A percentile compares a stretch with the other conserved stretches of the same genome.
Conservation (phyloP, 2,329 filamentous ascomycete species). For the Arthrobotrys sphaeroides region DNA sequence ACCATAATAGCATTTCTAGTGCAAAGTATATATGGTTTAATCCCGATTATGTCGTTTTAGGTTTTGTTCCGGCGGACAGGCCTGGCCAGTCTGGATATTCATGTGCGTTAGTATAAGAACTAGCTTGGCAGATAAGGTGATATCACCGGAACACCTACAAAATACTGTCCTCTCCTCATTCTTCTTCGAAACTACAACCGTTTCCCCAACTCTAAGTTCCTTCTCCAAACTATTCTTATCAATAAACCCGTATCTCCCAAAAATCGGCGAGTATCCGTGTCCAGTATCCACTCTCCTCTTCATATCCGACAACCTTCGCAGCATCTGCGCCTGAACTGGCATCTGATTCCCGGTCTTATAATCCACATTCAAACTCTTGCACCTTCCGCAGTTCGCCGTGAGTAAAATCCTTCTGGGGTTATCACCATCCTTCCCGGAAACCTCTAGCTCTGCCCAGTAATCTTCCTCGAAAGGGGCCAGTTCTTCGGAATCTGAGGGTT, state of each 20-base stretch:
- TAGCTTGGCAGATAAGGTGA: not conserved
- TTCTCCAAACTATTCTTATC: constrained; percentile 57
- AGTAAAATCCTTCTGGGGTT: constrained; percentile 64
- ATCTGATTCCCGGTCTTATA: constrained; percentile 72
- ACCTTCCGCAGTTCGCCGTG: constrained; percentile 76
- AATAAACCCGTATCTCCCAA: constrained; percentile 77
- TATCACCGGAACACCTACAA: constrained; percentile 62
- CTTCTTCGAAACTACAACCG: constrained; percentile 66
- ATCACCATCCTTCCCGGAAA: constrained; percentile 59
- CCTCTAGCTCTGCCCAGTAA: constrained; percentile 72
- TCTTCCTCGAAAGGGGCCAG: constrained; percentile 73
- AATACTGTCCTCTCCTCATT: constrained; percentile 67
- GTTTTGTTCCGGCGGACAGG: constrained; percentile 55
- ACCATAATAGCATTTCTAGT: no score
- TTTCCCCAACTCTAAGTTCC: constrained; percentile 68
- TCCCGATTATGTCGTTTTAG: not conserved
- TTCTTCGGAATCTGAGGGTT: constrained; percentile 63
- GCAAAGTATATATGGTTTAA: not conserved
- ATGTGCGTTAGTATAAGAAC: not conserved
- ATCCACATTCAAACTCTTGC: constrained; percentile 70
- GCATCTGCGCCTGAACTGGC: constrained; percentile 69
- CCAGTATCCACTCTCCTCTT: constrained; percentile 75
- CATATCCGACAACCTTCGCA: constrained; percentile 72
- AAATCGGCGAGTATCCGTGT: constrained; percentile 73
- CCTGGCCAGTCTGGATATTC: constrained; percentile 58